phyloP scores from a whole-genome alignment of 2,329 filamentous ascomycete species.

The Hymenoscyphus infarciens region DNA sequence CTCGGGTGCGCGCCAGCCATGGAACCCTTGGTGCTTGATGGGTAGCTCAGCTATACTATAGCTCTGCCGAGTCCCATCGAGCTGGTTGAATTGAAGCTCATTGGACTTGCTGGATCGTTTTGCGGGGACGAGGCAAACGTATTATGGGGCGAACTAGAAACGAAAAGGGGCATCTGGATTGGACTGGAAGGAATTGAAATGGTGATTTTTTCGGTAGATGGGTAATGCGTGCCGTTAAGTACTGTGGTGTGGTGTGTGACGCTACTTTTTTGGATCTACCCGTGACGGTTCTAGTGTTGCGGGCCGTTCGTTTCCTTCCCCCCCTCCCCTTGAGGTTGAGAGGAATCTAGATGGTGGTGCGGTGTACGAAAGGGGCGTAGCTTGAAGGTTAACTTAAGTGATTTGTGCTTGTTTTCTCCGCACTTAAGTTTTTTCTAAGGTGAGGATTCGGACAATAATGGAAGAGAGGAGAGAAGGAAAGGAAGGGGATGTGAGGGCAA shows the following conservation, averaged over 20 bases:
- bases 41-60: too few species aligned
- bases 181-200: neutral
- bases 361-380: neutral
- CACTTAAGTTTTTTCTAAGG: too few species aligned
- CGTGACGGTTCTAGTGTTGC: slow-evolving; percentile 3
- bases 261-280: neutral
- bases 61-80: too few species aligned
- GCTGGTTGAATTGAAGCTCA: too few species aligned
- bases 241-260: neutral
- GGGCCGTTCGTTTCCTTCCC: neutral
- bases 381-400: neutral
- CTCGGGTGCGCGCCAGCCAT: too few species aligned
- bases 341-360: neutral
- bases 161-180: neutral
- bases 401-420: too few species aligned
- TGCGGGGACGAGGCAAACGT: too few species aligned
- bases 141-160: neutral
- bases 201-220: neutral
- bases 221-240: neutral
- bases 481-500: too few species aligned
- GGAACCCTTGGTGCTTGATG: too few species aligned
- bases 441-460: too few species aligned
- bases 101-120: too few species aligned
- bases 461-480: too few species aligned
- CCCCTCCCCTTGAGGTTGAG: neutral